Conservation (phyloP, 306 rosid species). For the Cotoneaster glaucophyllus region DNA sequence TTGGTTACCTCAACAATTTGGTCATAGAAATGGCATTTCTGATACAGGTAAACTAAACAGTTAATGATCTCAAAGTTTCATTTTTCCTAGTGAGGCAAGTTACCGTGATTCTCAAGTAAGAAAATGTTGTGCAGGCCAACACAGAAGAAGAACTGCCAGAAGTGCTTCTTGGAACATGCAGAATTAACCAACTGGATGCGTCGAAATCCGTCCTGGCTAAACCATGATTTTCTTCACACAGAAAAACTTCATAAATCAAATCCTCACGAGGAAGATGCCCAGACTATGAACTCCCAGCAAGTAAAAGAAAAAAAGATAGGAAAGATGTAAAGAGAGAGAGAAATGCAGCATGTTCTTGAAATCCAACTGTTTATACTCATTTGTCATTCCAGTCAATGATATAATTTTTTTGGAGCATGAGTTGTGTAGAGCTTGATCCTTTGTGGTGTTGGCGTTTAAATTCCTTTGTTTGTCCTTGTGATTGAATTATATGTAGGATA, state of each 20-base stretch:
- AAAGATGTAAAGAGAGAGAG: not conserved
- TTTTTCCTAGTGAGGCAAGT: not conserved
- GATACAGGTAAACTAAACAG: constrained; percentile 53
- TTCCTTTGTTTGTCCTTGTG: not conserved
- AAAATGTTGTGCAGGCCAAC: constrained; percentile 44
- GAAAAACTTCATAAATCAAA: not conserved
- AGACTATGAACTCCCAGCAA: not conserved
- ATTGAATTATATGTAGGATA: not conserved
- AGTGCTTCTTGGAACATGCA: constrained; percentile 71
- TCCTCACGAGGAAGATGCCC: not conserved
- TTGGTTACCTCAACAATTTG: constrained; percentile 86
- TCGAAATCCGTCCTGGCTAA: constrained; percentile 44
- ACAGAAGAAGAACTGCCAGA: constrained; percentile 85
- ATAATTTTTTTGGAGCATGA: not conserved
- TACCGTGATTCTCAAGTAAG: not conserved
- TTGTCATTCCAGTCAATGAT: constrained; percentile 7
- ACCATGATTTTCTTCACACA: constrained; percentile 4
- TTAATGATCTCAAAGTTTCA: too few species aligned
- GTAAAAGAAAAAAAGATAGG: not conserved
- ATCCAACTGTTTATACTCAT: constrained; percentile 6
- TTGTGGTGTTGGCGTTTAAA: not conserved
- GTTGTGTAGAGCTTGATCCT: not conserved
- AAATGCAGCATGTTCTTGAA: constrained; percentile 2
- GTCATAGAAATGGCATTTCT: constrained; percentile 89
- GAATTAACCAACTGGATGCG: constrained; percentile 68